A percentile compares a stretch with the other conserved stretches of the same genome.
Conservation (phyloP, 2,329 filamentous ascomycete species). For the Fusarium vanettenii region DNA sequence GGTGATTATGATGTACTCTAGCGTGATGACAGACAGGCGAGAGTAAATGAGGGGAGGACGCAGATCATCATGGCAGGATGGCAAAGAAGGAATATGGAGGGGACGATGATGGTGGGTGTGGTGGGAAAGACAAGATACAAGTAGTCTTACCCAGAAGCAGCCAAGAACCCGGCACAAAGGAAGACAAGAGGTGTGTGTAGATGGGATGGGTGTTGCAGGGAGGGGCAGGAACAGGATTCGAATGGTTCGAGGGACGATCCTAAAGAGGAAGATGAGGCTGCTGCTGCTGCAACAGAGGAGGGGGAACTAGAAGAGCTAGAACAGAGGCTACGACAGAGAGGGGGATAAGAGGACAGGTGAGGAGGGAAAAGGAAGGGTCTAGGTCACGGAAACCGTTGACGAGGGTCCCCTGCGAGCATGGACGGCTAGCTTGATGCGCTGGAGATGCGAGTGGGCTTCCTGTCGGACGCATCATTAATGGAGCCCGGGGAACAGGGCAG, state of each 20-base stretch:
- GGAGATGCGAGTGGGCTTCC: slow-evolving; percentile 2
- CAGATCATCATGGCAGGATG: slow-evolving; percentile 24
- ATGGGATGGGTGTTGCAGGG: slow-evolving; percentile 6
- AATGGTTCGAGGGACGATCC: slow-evolving; percentile 8
- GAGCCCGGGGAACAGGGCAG: not conserved
- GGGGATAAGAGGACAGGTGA: not conserved
- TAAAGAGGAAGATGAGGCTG: slow-evolving; percentile 25
- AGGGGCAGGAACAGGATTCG: slow-evolving; percentile 6
- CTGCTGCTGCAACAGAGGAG: not conserved
- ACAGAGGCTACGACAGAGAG: not conserved
- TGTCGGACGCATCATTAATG: slow-evolving; percentile 4
- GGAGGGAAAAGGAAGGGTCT: slow-evolving; percentile 1
- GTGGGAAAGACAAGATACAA: slow-evolving; percentile 34
- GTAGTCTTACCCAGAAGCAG: slow-evolving; percentile 23
- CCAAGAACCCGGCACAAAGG: slow-evolving; percentile 28
- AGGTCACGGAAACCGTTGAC: slow-evolving; percentile 22
- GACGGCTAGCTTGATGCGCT: slow-evolving; percentile 9
- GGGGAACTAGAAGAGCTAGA: slow-evolving; percentile 14
- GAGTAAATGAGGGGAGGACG: not conserved
- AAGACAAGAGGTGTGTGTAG: not conserved
- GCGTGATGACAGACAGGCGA: not conserved
- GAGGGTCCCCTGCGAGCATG: slow-evolving; percentile 31
- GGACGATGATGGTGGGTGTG: slow-evolving; percentile 19
- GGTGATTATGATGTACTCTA: slow-evolving; percentile 1
- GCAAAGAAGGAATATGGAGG: slow-evolving; percentile 20